Conservation (phyloP, 768 basidiomycete genomes). For the Boletus sensibilis region DNA sequence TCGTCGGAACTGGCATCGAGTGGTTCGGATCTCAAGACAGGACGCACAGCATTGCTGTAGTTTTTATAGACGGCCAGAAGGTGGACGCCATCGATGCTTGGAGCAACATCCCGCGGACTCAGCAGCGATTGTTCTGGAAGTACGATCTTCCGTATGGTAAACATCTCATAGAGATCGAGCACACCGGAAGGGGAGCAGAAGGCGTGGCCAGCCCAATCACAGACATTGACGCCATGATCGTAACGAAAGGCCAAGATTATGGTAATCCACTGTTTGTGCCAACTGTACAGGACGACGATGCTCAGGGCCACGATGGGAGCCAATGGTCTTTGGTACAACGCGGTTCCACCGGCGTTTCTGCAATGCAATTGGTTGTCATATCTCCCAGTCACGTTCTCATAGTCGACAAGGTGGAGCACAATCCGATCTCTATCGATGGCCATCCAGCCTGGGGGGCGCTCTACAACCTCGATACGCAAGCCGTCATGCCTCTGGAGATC, state of each 20-base stretch:
- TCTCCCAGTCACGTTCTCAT: constrained; percentile 70
- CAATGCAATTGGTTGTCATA: constrained; percentile 73
- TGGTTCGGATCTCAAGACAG: constrained; percentile 67
- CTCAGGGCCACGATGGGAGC: background rate
- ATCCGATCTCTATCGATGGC: constrained; percentile 67
- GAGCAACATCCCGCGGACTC: constrained; percentile 36
- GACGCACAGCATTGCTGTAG: constrained; percentile 52
- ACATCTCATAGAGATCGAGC: constrained; percentile 65
- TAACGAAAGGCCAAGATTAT: constrained; percentile 44
- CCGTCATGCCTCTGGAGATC: constrained; percentile 58
- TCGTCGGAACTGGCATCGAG: constrained; percentile 74
- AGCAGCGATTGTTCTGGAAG: constrained; percentile 66
- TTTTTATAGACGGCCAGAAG: constrained; percentile 57
- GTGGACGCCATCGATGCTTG: constrained; percentile 48
- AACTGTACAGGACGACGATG: background rate
- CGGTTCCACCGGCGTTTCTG: constrained; percentile 72
- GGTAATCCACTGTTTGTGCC: background rate
- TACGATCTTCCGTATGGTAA: constrained; percentile 49
- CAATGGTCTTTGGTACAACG: constrained; percentile 61
- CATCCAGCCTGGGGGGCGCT: constrained; percentile 83
- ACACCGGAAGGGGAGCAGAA: constrained; percentile 45
- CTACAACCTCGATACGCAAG: constrained; percentile 66
- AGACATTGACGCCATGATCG: constrained; percentile 67
- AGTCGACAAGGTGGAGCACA: constrained; percentile 85
- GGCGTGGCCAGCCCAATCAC: constrained; percentile 37